Evolutionary conservation across 257 asterid genomes (phyloP), one percentile per base, ranked within the genome.

Genomic region (Solanum infundibuliforme): DNA sequence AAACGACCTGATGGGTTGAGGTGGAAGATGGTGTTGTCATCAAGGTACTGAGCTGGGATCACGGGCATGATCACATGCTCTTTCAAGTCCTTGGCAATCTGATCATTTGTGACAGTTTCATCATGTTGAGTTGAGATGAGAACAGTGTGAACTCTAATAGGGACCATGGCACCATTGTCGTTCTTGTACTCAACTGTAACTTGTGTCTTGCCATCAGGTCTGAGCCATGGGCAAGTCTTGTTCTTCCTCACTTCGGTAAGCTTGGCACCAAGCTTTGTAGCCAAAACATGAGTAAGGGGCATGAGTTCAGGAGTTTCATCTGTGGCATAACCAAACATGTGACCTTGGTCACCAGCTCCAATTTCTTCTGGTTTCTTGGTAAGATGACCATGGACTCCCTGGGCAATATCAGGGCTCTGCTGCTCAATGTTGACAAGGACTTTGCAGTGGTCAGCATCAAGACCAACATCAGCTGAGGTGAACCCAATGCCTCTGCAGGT

Each of bases 341-440:
- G 97, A 11, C 97, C 97, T 55, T 94, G 97, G 88, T 93, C 97
- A 32, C 97, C 97, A 85, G 97, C 97, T 87, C 95, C 97, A 23
- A 94, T 92, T 11, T 94, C 95, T 84, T 94, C 95, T 0, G 97
- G 97, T 74, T 93, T 93, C 94, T 93, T 94, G 89, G 94, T 92
- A 87, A 93, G 91, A 82, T 94, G 94, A 36, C 97, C 97, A 58
- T 93, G 95, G 83, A 94, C 98, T 32, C 94, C 94, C 88, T 92
- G 94, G 34, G 98, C 96, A 88, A 94, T 94, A 76, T 93, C 95
- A 12, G 96, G 96, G 90, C 95, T 92, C 90, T 94, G 96, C 35
- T 94, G 94, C 71, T 94, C 96, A 52, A 94, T 93, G 90, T 91
- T 90, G 87, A 93, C 92, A 1, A 94, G 94, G 89, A 94, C 95